Evolutionary conservation across 2,329 filamentous ascomycete species (phyloP).

Genomic region (Coniochaeta ligniaria): DNA sequence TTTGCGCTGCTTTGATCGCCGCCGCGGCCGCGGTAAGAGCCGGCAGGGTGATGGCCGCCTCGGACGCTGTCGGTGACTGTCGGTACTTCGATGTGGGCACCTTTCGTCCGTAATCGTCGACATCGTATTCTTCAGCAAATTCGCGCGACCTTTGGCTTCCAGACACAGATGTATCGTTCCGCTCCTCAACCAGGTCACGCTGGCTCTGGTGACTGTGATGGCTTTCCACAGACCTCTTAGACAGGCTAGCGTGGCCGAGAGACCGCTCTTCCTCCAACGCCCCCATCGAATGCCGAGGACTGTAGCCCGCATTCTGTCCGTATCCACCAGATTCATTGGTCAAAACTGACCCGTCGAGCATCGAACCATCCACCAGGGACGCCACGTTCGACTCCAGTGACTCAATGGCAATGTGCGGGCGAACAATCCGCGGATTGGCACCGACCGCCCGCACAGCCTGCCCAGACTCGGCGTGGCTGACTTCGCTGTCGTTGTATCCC

Average conservation of each 20-base stretch:
- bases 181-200: conserved; percentile 28
- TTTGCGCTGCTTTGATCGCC: conserved; percentile 42
- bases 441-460: conserved; percentile 65
- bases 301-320: conserved; percentile 37
- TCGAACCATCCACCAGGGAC: conserved; percentile 73
- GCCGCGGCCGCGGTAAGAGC: conserved; percentile 47
- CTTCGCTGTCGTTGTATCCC: conserved; percentile 45
- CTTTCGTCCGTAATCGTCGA: conserved; percentile 52
- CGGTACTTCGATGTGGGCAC: conserved; percentile 35
- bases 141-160: conserved; percentile 34
- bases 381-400: conserved; percentile 91
- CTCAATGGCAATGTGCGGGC: conserved; percentile 67
- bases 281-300: conserved; percentile 29
- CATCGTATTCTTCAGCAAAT: conserved; percentile 45
- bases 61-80: conserved; percentile 48
- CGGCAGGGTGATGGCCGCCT: conserved; percentile 49
- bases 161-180: conserved; percentile 30
- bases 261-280: conserved; percentile 24
- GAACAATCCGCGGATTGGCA: conserved; percentile 70
- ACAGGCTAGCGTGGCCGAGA: conserved; percentile 19
- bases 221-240: conserved; percentile 33
- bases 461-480: conserved; percentile 54
- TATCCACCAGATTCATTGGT: conserved; percentile 47
- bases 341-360: conserved; percentile 60
- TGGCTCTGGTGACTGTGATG: conserved; percentile 9